A percentile compares a stretch with the other conserved stretches of the same genome.
Evolutionary conservation across 2,329 filamentous ascomycete species (phyloP).

Genomic region (Sporothrix mexicana): DNA sequence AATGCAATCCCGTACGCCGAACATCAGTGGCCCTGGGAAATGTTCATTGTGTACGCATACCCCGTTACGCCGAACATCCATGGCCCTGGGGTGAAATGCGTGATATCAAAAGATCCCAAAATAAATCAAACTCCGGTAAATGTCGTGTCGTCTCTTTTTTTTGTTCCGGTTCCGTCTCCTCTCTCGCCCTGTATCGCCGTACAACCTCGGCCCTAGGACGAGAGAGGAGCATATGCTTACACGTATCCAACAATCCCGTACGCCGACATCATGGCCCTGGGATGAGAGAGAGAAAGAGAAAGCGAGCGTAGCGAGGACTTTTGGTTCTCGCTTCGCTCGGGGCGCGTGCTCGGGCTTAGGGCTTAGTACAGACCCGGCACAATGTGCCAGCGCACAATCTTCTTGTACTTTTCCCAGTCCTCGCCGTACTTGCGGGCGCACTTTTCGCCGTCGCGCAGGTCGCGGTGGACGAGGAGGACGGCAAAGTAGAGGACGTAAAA

Average conservation of each 20-base stretch:
- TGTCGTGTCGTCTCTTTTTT: neutral
- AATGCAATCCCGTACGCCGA: constrained; percentile 25
- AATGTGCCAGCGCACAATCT: constrained; percentile 80
- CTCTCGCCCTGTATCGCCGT: constrained; percentile 3
- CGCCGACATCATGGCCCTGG: constrained; percentile 17
- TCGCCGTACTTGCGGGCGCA: constrained; percentile 89
- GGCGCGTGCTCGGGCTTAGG: too few relatives aligned
- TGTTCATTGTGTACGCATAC: neutral
- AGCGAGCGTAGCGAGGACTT: too few relatives aligned
- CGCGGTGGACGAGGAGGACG: constrained; percentile 82
- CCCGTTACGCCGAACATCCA: constrained; percentile 27
- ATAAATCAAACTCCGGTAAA: constrained; percentile 3
- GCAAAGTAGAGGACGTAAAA: constrained; percentile 95
- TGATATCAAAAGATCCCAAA: neutral
- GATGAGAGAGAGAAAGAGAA: neutral
- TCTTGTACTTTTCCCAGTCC: constrained; percentile 90
- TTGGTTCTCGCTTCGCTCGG: neutral
- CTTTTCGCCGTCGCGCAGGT: constrained; percentile 87
- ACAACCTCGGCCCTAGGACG: constrained; percentile 22
- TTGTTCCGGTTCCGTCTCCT: too few relatives aligned
- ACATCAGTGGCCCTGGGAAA: constrained; percentile 25
- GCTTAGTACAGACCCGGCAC: constrained; percentile 80
- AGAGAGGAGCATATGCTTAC: neutral
- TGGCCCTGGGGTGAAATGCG: constrained; percentile 20
- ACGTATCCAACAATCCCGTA: constrained; percentile 24